Base-by-base conservation (phyloP, 768 basidiomycete species). In the Mycena amicta region DNA sequence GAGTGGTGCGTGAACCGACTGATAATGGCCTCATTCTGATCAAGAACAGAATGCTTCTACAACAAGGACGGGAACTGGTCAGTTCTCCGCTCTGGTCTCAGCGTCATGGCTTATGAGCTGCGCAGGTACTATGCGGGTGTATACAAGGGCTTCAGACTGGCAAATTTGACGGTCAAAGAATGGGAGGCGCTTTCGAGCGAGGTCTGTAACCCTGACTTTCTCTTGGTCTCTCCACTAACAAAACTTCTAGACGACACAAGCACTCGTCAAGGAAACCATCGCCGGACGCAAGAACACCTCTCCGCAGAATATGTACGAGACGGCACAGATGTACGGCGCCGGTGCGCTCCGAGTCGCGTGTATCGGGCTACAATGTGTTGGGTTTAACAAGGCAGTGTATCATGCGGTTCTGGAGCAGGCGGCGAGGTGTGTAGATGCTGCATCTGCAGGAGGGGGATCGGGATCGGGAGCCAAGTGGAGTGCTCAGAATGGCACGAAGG, bases 271-370 rank as follows among this genome's bases (percentile, higher is more conserved):
- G 71, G 90, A 91, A 57, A 92, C 90, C 0, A 75, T 92, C 31
- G 71, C 80, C 2, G 84, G 77, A 5, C 83, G 90, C 46, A 91
- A 89, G 71, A 90, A 89, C 68, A 83, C 82, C 20, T 89, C 89
- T 1, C 89, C 90, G 18, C 89, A 90, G 69, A 90, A 88, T 65
- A 71, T 85, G 26, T 91, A 91, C 73, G 90, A 92, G 69, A 84
- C 83, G 0, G 74, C 77, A 1, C 90, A 92, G 68, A 80, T 92
- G 29, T 92, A 91, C 67, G 77, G 80, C 4, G 86, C 78, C 1
- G 90, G 90, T 2, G 90, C 89, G 25, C 78, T 92, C 47, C 86
- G 83, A 60, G 82, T 89, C 23, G 87, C 86, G 15, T 92, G 89
- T 63, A 73, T 92, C 55, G 90, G 83, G 3, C 73, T 92, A 47